Percentiles rank a stretch among this genome's conserved stretches.
Conservation (phyloP, 345 rosid genomes). For the Moricandia arvensis region DNA sequence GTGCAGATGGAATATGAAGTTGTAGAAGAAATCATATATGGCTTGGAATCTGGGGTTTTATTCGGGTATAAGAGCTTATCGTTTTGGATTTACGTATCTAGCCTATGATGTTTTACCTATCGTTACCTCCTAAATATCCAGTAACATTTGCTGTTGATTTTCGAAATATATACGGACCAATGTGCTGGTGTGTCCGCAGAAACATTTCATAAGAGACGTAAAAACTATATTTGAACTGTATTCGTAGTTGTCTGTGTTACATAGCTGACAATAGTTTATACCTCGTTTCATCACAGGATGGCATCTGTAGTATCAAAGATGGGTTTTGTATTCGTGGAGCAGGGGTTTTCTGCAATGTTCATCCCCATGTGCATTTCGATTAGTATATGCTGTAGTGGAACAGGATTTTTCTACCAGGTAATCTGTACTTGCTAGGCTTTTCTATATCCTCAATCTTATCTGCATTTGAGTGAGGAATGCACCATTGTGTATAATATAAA, state of each 20-base stretch:
- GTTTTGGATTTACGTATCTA: neutral
- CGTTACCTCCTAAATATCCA: neutral
- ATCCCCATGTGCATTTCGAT: slow-evolving; percentile 83
- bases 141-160: neutral
- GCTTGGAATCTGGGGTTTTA: slow-evolving; percentile 90
- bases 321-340: slow-evolving; percentile 91
- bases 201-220: neutral
- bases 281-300: slow-evolving; percentile 61
- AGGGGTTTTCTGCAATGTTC: slow-evolving; percentile 63
- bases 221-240: neutral
- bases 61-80: slow-evolving; percentile 61
- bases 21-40: slow-evolving; percentile 94
- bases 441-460: slow-evolving; percentile 1
- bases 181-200: neutral
- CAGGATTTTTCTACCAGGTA: slow-evolving; percentile 96
- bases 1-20: slow-evolving; percentile 88
- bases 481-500: neutral
- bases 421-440: neutral
- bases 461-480: neutral
- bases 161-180: slow-evolving; percentile 1
- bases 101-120: neutral
- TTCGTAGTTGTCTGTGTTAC: neutral
- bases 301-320: slow-evolving; percentile 96
- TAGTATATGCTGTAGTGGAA: slow-evolving; percentile 84
- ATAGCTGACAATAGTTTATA: slow-evolving; percentile 15